A percentile compares a stretch with the other conserved stretches of the same genome.
phyloP scores from a whole-genome alignment of 805 yeast genomes.

The Yamadazyma paraphyllophila region DNA sequence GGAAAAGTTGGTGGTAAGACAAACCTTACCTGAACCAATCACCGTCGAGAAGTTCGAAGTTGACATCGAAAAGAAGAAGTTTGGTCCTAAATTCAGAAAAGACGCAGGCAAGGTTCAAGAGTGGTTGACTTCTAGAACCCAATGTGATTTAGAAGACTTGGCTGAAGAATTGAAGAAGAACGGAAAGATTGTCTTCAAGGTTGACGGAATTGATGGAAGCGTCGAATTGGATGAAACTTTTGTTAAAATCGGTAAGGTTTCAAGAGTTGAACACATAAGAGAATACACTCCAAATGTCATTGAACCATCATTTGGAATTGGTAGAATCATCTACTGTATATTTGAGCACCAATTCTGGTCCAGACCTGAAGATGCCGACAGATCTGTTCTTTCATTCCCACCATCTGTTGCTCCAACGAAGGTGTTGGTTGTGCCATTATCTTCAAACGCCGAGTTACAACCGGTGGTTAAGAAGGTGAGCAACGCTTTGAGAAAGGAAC shows the following conservation, averaged over 20 bases:
- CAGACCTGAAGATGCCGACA: constrained; percentile 86
- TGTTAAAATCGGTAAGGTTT: constrained; percentile 72
- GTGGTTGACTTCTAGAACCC: constrained; percentile 71
- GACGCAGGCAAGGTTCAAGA: constrained; percentile 91
- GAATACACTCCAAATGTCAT: constrained; percentile 96
- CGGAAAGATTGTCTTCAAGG: constrained; percentile 63
- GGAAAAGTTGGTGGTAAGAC: constrained; percentile 92
- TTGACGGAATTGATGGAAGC: constrained; percentile 62
- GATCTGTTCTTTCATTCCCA: constrained; percentile 83
- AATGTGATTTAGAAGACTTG: constrained; percentile 79
- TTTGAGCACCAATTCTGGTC: constrained; percentile 96
- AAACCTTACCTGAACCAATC: constrained; percentile 80
- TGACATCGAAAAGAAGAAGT: constrained; percentile 88
- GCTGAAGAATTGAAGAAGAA: constrained; percentile 61
- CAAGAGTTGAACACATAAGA: constrained; percentile 84
- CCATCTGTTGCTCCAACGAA: constrained; percentile 98
- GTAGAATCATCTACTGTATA: constrained; percentile 89
- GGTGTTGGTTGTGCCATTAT: constrained; percentile 91
- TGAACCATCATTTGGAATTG: constrained; percentile 99
- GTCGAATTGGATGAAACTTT: constrained; percentile 74
- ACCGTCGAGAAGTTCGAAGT: constrained; percentile 81
- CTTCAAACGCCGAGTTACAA: constrained; percentile 74
- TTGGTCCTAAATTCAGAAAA: constrained; percentile 96
- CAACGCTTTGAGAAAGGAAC: constrained; percentile 66
- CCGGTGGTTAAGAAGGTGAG: constrained; percentile 74